phyloP scores from a whole-genome alignment of 2,329 filamentous ascomycete genomes.

The Aspergillus chevalieri region DNA sequence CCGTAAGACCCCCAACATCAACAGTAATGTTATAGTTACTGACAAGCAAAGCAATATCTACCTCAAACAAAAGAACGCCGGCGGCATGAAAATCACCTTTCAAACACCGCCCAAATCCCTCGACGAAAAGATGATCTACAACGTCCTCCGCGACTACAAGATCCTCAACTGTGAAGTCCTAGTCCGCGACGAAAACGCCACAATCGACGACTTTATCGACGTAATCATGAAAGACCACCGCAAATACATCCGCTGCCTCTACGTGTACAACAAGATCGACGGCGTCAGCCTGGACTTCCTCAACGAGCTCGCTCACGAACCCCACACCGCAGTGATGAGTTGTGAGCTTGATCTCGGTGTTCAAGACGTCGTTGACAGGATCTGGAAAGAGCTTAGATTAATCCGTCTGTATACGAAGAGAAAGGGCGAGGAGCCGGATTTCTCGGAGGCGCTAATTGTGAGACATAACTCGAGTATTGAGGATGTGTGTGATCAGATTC shows the following conservation, averaged over 20 bases:
- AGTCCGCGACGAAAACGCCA: constrained; percentile 85
- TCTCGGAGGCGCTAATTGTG: constrained; percentile 87
- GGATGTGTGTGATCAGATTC: constrained; percentile 93
- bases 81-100: constrained; percentile 98
- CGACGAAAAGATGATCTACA: constrained; percentile 97
- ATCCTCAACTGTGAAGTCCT: constrained; percentile 96
- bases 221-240: constrained; percentile 99
- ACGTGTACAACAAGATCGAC: constrained; percentile 99
- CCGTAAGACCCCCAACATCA: constrained; percentile 53
- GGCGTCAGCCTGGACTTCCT: constrained; percentile 88
- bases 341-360: constrained; percentile 94
- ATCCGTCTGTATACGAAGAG: constrained; percentile 95
- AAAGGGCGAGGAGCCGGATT: constrained; percentile 84
- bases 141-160: constrained; percentile 97
- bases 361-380: constrained; percentile 85
- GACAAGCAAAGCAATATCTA: constrained; percentile 72
- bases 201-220: constrained; percentile 97
- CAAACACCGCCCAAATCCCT: constrained; percentile 79
- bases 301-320: constrained; percentile 84
- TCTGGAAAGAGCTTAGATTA: constrained; percentile 86
- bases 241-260: constrained; percentile 90
- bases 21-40: background rate
- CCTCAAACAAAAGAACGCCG: constrained; percentile 89
- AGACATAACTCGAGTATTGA: constrained; percentile 82
- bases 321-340: constrained; percentile 92